Evolutionary conservation across 495 filamentous ascomycete genomes (phyloP), one percentile per base, ranked within the genome.

Genomic region (Tricharina praecox): DNA sequence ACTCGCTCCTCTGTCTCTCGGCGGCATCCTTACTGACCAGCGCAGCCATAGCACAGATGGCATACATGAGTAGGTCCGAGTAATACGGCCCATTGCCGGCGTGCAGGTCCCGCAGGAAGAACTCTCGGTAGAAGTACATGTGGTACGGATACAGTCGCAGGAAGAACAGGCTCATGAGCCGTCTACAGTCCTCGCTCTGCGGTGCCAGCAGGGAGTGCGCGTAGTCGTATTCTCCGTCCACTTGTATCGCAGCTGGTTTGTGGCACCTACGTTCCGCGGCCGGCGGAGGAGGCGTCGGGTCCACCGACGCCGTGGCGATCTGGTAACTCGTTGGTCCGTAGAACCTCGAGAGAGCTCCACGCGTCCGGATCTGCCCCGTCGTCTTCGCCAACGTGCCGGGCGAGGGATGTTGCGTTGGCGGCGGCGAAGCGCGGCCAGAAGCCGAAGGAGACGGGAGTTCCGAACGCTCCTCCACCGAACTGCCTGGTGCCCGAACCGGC

Each of bases 111-210:
- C 60, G 45, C 15, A 64, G 39, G 20, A 64, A 64, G 18, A 51
- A 61, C 23, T 64, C 62, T 18, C 62, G 50, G 25, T 64, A 62
- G 9, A 64, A 42, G 28, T 53, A 56, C 62, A 64, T 64, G 33
- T 56, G 54, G 45, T 59, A 62, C 20, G 50, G 53, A 34, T 64
- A 64, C 23, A 59, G 52, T 25, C 51, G 38, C 21, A 51, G 45
- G 46, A 64, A 64, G 49, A 64, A 64, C 0, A 45, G 42, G n/a
- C 52, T 52, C 57, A 62, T 62, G 4, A 61, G 45, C 16, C 50
- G 49, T 43, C 54, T 49, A 36, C 57, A 64, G 15, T 58, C 51
- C 18, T 56, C 52, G 25, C 52, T 55, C 21, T 37, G 44, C 9
- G 44, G 44, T 13, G 44, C 40, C 26, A 43, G 24, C 13, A 43